Percentiles rank a stretch among this genome's conserved stretches.
These are phyloP conservation scores for Brassica balearica DNA, from an alignment of 441 rosid species.

Conservation along the genomic window DNA sequence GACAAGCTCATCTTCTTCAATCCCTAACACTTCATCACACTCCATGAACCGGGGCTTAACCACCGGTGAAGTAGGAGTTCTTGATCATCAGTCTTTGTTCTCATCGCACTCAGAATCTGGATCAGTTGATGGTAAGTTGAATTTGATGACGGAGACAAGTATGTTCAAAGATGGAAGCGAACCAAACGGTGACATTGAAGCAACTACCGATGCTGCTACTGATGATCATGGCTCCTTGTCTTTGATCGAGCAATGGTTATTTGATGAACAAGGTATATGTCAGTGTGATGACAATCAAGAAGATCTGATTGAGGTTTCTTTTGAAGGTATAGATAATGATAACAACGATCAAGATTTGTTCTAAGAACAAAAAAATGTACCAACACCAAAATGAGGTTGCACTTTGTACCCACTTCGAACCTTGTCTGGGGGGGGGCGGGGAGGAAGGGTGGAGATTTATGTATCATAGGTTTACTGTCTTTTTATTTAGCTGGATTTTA, in stretches of 20 bases:
- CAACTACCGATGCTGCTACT: constrained; percentile 8
- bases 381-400: constrained; percentile 2
- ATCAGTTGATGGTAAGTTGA: constrained; percentile 41
- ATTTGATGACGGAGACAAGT: constrained; percentile 58
- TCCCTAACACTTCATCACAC: constrained; percentile 5
- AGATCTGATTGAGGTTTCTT: constrained; percentile 46
- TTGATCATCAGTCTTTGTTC: constrained; percentile 58
- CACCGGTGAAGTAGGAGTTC: constrained; percentile 39
- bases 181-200: constrained; percentile 29
- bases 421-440: background rate
- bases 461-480: background rate
- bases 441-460: background rate
- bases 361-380: constrained; percentile 20
- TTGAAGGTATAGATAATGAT: constrained; percentile 48
- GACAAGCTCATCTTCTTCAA: constrained; percentile 69
- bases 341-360: constrained; percentile 32
- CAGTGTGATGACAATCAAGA: constrained; percentile 49
- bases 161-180: constrained; percentile 54
- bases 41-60: constrained; percentile 35
- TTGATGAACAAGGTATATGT: constrained; percentile 59
- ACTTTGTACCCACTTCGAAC: constrained; percentile 1
- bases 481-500: background rate
- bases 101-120: constrained; percentile 50
- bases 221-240: constrained; percentile 53
- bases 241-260: constrained; percentile 79